Base-by-base conservation (phyloP, 192 early-diverging fungal species). In the Coemansia sp. region DNA sequence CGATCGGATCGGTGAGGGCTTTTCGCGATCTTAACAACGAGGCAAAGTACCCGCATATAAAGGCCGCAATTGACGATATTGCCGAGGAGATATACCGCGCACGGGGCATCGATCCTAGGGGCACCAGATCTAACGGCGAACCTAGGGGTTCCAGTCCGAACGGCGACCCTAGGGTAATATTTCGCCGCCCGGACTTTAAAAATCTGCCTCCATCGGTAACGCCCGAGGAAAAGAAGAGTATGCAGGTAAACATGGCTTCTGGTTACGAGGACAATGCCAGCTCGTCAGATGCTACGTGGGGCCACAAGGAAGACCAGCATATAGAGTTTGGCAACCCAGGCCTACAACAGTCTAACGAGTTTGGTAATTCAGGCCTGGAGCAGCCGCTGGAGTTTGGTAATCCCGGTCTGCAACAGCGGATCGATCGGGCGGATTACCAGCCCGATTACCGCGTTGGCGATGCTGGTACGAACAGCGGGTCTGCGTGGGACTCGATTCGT, bases 41-140 rank as follows among this genome's bases (percentile, higher is more conserved):
- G 47, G 18, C 43, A 59, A 71, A 71, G 47, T 81, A 81, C 60
- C 78, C 78, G 16, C 59, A 72, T 43, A 81, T 81, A 42, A 52
- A 55, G 12, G 73, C 73, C 1, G 63, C 73, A 0, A 72, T 81
- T 58, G 54, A 41, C 5, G 77, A 80, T 36, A 71, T 80, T 15
- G 61, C 41, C 1, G 26, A 56, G 0, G 78, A 80, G 69, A 75
- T 80, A 16, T 45, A 72, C 45, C 72, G 69, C 15, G 60, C 73
- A 0, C 48, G 39, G 5, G 78, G 78, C 19, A 47, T 72, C 7
- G 78, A 80, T 60, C 78, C 78, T 3, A 37, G 42, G 19, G 32
- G 32, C 32, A 4, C 32, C 32, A 32, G 32, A 32, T 4, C 32
- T 32, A 32, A 32, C 2, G 32, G 32, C 32, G 32, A 32, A 0